Conservation (phyloP, 1,284 basidiomycete genomes). For the Bondarzewia mesenterica region DNA sequence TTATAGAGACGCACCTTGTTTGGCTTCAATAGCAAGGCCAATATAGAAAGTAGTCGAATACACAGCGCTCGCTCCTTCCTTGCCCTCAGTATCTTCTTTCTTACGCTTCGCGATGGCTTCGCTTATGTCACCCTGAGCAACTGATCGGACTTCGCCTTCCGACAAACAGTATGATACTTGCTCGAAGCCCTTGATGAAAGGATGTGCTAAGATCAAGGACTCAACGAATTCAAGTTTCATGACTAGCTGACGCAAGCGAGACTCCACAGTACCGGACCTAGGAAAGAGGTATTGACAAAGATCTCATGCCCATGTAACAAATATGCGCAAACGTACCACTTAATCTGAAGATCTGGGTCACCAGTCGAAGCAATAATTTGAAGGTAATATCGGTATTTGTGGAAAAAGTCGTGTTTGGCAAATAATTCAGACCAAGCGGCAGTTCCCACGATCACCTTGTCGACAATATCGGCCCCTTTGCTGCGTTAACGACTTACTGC, state of each 20-base stretch:
- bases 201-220: constrained; percentile 87
- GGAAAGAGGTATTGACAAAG: constrained; percentile 7
- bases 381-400: constrained; percentile 96
- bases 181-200: constrained; percentile 92
- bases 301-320: constrained; percentile 4
- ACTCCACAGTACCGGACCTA: constrained; percentile 96
- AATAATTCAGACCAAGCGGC: constrained; percentile 92
- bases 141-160: constrained; percentile 83
- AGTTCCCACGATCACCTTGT: constrained; percentile 81
- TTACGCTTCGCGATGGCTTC: constrained; percentile 67
- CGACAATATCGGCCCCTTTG: constrained; percentile 85
- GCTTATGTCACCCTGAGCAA: constrained; percentile 83
- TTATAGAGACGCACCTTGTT: constrained; percentile 73
- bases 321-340: constrained; percentile 62
- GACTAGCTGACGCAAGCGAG: constrained; percentile 89
- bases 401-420: constrained; percentile 93
- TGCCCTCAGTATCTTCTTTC: constrained; percentile 73
- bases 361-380: constrained; percentile 93
- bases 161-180: constrained; percentile 78
- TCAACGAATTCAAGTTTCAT: constrained; percentile 98
- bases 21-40: constrained; percentile 88
- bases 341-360: constrained; percentile 80
- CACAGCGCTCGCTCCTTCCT: constrained; percentile 72
- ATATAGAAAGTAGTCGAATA: constrained; percentile 97
- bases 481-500: too few relatives aligned